Evolutionary conservation across 169 alveolate genomes (phyloP), one percentile per base, ranked within the genome.

Genomic region (Eimeria falciformis): DNA sequence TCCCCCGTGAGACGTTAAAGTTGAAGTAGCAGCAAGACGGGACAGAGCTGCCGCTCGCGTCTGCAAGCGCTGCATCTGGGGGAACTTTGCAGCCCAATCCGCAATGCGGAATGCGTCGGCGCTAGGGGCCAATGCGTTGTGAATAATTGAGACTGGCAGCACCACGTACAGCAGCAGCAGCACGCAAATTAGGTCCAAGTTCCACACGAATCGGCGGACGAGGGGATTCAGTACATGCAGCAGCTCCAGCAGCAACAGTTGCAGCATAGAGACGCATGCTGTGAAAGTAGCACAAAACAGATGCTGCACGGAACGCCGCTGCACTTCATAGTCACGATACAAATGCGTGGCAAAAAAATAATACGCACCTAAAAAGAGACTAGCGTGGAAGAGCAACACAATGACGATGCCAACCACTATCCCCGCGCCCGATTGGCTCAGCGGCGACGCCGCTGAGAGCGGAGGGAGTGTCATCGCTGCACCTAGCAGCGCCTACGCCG

Each of bases 171-270:
- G 73, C 88, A 89, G 50, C 89, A 65, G 50, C 25, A 73, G 65
- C 33, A 89, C 88, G 53, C 81, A 69, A 25, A 89, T 25, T 3
- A 89, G 69, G 82, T 89, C 93, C 47, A 69, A 25, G 50, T 58
- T 55, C 93, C 93, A 89, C 43, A 89, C 82, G 43, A 27, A 71
- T 40, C 82, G 83, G 33, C 93, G 86, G 27, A 89, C 9, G 21
- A 37, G 46, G 7, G 88, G 89, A 53, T 89, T 45, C 81, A 89
- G 68, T 23, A 89, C 21, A 29, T 89, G 89, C 55, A 89, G 77
- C 71, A 89, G 93, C 79, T 89, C 93, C 45, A 89, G 88, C 81
- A 89, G 66, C 68, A 89, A 62, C 21, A 89, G 77, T 81, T 89
- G 93, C 25, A 89, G 89, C 93, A 89, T 89, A n/a, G 81, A 46